Conservation (phyloP, 225 moss, liverwort and hornwort genomes). For the Straminergon stramineum region DNA sequence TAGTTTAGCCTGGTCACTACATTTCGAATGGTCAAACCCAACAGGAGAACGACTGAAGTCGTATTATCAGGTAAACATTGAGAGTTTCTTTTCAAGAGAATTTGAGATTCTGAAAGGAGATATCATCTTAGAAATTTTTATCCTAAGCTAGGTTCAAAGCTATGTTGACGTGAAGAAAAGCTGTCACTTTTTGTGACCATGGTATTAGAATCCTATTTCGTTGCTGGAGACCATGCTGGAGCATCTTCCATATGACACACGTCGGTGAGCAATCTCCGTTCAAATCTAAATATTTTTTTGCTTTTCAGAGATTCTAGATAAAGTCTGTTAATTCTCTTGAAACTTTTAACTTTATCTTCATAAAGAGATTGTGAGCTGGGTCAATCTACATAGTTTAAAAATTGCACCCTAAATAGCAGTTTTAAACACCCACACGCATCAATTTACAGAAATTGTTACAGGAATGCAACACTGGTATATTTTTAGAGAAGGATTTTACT, state of each 20-base stretch:
- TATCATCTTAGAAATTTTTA: no score
- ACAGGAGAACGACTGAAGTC: rapidly evolving
- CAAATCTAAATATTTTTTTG: no score
- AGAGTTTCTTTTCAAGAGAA: no score
- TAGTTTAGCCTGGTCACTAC: not conserved
- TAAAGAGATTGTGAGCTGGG: no score
- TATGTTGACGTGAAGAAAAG: not conserved
- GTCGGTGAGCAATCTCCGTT: no score
- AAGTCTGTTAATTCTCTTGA: not conserved
- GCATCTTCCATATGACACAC: no score
- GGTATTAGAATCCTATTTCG: not conserved
- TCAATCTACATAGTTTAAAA: no score
- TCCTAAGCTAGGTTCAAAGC: rapidly evolving
- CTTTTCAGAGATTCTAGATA: no score
- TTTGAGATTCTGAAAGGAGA: no score
- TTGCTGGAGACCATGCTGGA: not conserved
- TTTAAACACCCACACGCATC: no score
- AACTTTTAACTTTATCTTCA: rapidly evolving
- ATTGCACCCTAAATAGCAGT: not conserved
- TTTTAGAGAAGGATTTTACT: not conserved
- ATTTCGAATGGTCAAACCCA: no score
- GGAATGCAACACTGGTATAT: not conserved
- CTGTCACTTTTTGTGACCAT: not conserved
- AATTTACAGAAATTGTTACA: rapidly evolving
- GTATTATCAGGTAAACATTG: rapidly evolving